These are phyloP conservation scores for Aspergillus neoniger DNA, from an alignment of 2,329 filamentous ascomycete species.

Conservation along the genomic window DNA sequence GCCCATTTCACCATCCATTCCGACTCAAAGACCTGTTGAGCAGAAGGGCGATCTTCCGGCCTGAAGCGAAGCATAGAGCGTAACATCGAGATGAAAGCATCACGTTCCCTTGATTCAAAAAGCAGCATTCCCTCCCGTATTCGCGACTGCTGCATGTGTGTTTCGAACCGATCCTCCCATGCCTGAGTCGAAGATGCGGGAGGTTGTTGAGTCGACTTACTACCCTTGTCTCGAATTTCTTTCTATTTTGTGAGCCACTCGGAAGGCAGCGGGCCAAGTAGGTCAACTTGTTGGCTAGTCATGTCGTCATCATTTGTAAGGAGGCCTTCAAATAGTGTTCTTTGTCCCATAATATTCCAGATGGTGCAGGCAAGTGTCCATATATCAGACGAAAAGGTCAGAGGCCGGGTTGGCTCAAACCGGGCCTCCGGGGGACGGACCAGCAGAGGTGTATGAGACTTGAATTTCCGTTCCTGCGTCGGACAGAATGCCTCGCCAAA, in stretches of 20 bases:
- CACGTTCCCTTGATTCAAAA: conserved; percentile 18
- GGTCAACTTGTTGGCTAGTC: conserved; percentile 30
- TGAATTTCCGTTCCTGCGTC: conserved; percentile 14
- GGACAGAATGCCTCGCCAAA: conserved; percentile 31
- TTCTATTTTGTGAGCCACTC: conserved; percentile 30
- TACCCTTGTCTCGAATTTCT: background rate
- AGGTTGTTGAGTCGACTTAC: background rate
- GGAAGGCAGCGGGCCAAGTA: conserved; percentile 28
- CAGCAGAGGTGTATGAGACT: conserved; percentile 24
- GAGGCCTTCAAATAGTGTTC: conserved; percentile 27
- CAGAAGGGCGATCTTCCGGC: conserved; percentile 22
- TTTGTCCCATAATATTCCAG: too few relatives aligned
- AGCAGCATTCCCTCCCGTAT: conserved; percentile 5
- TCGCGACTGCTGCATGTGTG: conserved; percentile 23
- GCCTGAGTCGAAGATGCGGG: background rate
- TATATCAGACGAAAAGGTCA: too few relatives aligned
- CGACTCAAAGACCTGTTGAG: conserved; percentile 22
- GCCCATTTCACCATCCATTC: conserved; percentile 31
- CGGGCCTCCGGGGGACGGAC: conserved; percentile 35
- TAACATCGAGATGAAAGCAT: conserved; percentile 26
- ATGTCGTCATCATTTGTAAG: conserved; percentile 28
- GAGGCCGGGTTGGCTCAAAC: too few relatives aligned
- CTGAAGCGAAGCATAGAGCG: conserved; percentile 26
- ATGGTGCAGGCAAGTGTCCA: too few relatives aligned
- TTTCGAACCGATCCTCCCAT: conserved; percentile 19